Conservation (phyloP, 169 alveolate genomes). For the Babesia bigemina region DNA sequence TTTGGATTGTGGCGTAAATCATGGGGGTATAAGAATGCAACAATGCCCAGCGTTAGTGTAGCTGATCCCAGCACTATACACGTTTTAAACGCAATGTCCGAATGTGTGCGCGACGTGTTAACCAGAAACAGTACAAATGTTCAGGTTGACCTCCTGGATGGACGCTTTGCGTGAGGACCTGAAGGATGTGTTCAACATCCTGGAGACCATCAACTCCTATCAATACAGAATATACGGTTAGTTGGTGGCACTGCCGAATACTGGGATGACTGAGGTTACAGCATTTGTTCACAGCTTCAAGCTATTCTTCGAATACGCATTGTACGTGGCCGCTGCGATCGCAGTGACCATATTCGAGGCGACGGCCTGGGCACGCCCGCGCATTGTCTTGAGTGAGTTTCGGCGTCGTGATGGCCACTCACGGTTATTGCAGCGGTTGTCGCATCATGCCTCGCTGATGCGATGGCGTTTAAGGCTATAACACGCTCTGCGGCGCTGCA, state of each 20-base stretch:
- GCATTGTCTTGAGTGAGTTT: slow-evolving; percentile 17
- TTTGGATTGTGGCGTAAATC: too few species aligned
- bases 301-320: slow-evolving; percentile 32
- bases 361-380: slow-evolving; percentile 44
- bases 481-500: slow-evolving; percentile 12
- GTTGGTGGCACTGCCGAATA: not conserved
- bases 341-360: slow-evolving; percentile 50
- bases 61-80: too few species aligned
- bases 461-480: slow-evolving; percentile 18
- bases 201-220: slow-evolving; percentile 23
- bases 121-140: too few species aligned
- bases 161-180: slow-evolving; percentile 36
- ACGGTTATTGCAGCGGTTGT: slow-evolving; percentile 15
- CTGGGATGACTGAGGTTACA: not conserved
- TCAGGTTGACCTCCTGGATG: slow-evolving; percentile 54
- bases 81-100: too few species aligned
- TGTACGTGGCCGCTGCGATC: slow-evolving; percentile 32
- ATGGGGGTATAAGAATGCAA: too few species aligned
- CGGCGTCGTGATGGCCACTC: not conserved
- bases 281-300: slow-evolving; percentile 61
- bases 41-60: too few species aligned
- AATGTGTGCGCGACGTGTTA: too few species aligned
- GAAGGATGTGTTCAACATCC: slow-evolving; percentile 28
- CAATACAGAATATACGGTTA: slow-evolving; percentile 55
- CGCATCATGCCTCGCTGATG: slow-evolving; percentile 38